phyloP scores from a whole-genome alignment of 176 grass and related monocot species.

The Avena eriantha region DNA sequence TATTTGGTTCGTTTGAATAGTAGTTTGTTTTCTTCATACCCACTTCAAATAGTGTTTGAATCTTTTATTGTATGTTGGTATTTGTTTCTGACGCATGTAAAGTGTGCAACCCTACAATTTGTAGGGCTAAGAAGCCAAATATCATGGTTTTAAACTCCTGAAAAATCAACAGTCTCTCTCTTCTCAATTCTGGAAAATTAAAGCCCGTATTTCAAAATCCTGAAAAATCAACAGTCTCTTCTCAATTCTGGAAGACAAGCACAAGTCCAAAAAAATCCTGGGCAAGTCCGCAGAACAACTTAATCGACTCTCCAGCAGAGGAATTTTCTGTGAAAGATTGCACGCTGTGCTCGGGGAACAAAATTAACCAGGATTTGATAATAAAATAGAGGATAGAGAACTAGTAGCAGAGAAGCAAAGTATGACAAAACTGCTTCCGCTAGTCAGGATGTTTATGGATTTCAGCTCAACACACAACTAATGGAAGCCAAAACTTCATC shows the following conservation, averaged over 20 bases:
- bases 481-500: constrained; percentile 47
- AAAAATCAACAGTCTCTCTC: no score
- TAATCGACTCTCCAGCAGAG: background rate
- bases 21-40: constrained; percentile 22
- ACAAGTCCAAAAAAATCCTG: background rate
- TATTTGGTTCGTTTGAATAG: constrained; percentile 42
- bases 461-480: constrained; percentile 38
- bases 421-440: constrained; percentile 40
- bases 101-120: background rate
- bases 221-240: no score
- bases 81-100: background rate
- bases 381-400: background rate
- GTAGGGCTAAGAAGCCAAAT: background rate
- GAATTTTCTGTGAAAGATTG: background rate
- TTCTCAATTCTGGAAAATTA: background rate
- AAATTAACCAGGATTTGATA: background rate
- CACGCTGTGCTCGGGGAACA: background rate
- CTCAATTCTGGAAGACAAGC: background rate
- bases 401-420: constrained; percentile 6
- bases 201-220: background rate
- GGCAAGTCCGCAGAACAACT: background rate
- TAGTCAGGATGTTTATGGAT: constrained; percentile 37
- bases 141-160: no score
- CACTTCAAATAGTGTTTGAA: background rate
- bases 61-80: background rate